Percentiles rank a stretch among this genome's conserved stretches.
Evolutionary conservation across 495 filamentous ascomycete species (phyloP).

Genomic region (Chaetomium fimeti): DNA sequence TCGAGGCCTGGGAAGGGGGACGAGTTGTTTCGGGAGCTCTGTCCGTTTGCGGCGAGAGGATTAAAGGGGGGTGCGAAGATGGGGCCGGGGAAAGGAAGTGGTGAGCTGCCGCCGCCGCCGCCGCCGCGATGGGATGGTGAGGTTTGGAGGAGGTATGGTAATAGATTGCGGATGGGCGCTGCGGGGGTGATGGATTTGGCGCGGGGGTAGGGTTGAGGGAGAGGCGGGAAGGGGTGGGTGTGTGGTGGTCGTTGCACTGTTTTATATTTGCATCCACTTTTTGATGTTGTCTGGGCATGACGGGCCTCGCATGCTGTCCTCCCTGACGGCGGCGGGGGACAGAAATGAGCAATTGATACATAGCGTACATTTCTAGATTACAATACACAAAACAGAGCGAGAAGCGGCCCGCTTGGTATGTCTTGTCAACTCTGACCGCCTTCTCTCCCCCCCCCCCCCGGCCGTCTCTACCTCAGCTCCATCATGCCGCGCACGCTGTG

Average conservation of each 20-base stretch:
- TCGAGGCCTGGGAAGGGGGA: neutral
- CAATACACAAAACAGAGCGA: slow-evolving; percentile 18
- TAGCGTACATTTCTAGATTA: slow-evolving; percentile 25
- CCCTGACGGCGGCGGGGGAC: neutral
- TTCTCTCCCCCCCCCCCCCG: neutral
- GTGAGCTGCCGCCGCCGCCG: neutral
- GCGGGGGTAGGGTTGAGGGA: neutral
- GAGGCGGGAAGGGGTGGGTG: neutral
- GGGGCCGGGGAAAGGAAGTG: no score
- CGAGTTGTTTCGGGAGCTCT: slow-evolving; percentile 4
- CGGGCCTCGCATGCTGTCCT: neutral
- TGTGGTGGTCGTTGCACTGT: neutral
- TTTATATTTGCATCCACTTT: no score
- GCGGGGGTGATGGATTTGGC: slow-evolving; percentile 1
- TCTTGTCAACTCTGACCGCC: neutral
- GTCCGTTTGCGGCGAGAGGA: slow-evolving; percentile 1
- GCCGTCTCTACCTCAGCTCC: slow-evolving; percentile 48
- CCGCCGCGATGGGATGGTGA: slow-evolving; percentile 15
- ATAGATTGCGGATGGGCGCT: slow-evolving; percentile 21
- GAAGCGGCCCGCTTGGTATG: slow-evolving; percentile 9
- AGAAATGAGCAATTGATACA: slow-evolving; percentile 16
- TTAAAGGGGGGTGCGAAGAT: neutral
- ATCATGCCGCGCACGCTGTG: slow-evolving; percentile 75
- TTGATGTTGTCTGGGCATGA: no score
- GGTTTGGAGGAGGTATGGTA: slow-evolving; percentile 22